Percentiles rank a stretch among this genome's conserved stretches.
Conservation (phyloP, 441 rosid genomes). For the Populus tomentosa region DNA sequence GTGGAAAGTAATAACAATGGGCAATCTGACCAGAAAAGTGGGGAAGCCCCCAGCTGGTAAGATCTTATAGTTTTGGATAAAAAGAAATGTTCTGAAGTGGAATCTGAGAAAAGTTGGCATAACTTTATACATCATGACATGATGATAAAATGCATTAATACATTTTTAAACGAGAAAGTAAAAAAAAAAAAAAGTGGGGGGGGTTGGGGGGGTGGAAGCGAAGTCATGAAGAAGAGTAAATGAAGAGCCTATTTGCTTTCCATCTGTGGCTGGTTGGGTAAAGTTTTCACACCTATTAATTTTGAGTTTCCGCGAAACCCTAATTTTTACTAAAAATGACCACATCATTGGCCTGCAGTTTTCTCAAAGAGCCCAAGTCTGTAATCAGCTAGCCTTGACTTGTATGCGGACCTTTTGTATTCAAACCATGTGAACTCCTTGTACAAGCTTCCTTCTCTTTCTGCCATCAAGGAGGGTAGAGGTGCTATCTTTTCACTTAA, state of each 20-base stretch:
- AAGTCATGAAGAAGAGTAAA: neutral
- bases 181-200: no score
- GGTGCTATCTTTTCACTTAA: slow-evolving; percentile 50
- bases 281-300: slow-evolving; percentile 17
- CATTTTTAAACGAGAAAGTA: neutral
- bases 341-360: slow-evolving; percentile 11
- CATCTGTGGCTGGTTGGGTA: slow-evolving; percentile 28
- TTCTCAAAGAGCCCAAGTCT: slow-evolving; percentile 67
- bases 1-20: neutral
- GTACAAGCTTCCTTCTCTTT: slow-evolving; percentile 42
- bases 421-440: slow-evolving; percentile 75
- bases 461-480: slow-evolving; percentile 41
- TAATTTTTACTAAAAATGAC: neutral
- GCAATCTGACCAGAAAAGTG: neutral
- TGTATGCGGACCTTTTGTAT: slow-evolving; percentile 61
- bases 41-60: neutral
- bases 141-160: slow-evolving; percentile 18
- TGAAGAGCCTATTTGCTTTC: slow-evolving; percentile 27
- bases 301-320: slow-evolving; percentile 16
- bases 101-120: neutral
- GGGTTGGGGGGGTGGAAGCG: neutral
- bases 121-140: slow-evolving; percentile 8
- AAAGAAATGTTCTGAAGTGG: neutral
- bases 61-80: neutral
- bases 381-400: slow-evolving; percentile 54